phyloP scores from a whole-genome alignment of 1,139 yeast species.

The Sugiyamaella japonica region DNA sequence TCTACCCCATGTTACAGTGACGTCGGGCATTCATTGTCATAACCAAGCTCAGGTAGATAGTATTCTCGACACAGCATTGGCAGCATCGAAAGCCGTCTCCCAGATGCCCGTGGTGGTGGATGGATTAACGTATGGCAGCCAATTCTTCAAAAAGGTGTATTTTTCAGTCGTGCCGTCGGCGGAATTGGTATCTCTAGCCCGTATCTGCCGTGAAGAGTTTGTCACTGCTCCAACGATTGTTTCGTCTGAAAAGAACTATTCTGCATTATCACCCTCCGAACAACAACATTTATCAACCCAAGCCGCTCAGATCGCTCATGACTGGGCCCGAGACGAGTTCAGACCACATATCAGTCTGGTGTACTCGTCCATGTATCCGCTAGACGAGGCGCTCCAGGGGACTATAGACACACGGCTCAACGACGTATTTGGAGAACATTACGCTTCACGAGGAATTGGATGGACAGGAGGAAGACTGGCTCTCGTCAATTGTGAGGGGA shows the following conservation, averaged over 20 bases:
- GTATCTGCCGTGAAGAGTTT: slow-evolving; percentile 68
- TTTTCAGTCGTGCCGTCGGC: slow-evolving; percentile 57
- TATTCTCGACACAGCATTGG: slow-evolving; percentile 63
- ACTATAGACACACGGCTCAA: slow-evolving; percentile 68
- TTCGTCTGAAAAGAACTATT: slow-evolving; percentile 34
- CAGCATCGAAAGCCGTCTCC: slow-evolving; percentile 51
- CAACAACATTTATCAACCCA: slow-evolving; percentile 27
- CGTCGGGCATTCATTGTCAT: slow-evolving; percentile 56
- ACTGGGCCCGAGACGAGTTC: slow-evolving; percentile 60
- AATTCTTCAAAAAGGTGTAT: slow-evolving; percentile 62
- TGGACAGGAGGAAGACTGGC: slow-evolving; percentile 73
- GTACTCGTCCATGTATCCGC: slow-evolving; percentile 65
- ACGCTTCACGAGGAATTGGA: slow-evolving; percentile 43
- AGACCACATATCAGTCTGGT: slow-evolving; percentile 75
- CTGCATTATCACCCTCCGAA: slow-evolving; percentile 35
- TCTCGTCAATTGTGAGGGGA: slow-evolving; percentile 74
- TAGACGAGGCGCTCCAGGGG: slow-evolving; percentile 67
- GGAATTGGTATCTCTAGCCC: slow-evolving; percentile 63
- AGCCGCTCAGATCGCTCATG: slow-evolving; percentile 40
- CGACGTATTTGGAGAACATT: slow-evolving; percentile 61
- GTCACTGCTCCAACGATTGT: slow-evolving; percentile 44
- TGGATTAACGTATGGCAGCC: slow-evolving; percentile 42
- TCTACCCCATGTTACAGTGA: slow-evolving; percentile 77
- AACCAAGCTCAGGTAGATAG: slow-evolving; percentile 52
- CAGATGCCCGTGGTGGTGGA: slow-evolving; percentile 37